These are phyloP conservation scores for Ogataea kodamae DNA, from an alignment of 805 yeast species.

Conservation along the genomic window DNA sequence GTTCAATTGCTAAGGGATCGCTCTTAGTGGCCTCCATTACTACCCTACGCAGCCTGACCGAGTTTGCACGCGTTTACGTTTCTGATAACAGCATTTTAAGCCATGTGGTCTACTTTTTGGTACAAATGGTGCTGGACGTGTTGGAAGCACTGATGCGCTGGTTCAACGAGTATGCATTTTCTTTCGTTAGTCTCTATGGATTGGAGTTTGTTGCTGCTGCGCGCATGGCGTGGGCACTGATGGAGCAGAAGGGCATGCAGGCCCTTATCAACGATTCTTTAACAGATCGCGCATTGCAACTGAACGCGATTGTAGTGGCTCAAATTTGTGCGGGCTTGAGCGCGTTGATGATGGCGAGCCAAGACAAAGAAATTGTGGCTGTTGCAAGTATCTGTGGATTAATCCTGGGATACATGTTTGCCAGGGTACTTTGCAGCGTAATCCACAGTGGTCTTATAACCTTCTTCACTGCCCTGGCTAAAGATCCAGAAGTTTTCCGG, in stretches of 20 bases:
- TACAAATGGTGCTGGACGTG: conserved; percentile 9
- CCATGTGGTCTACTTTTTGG: conserved; percentile 6
- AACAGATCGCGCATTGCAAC: conserved; percentile 67
- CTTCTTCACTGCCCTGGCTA: conserved; percentile 78
- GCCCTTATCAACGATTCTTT: conserved; percentile 82
- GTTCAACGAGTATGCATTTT: conserved; percentile 86
- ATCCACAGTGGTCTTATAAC: conserved; percentile 79
- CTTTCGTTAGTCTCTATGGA: conserved; percentile 87
- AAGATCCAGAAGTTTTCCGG: conserved; percentile 80
- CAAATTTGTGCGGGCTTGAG: conserved; percentile 20
- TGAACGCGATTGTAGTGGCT: conserved; percentile 69
- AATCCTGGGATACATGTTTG: conserved; percentile 66
- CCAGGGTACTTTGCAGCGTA: conserved; percentile 66
- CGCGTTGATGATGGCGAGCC: background rate
- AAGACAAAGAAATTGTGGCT: conserved; percentile 25
- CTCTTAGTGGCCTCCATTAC: conserved; percentile 73
- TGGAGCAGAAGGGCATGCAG: conserved; percentile 75
- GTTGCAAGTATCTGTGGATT: conserved; percentile 67
- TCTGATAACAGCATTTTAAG: conserved; percentile 12
- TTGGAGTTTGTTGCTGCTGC: conserved; percentile 69
- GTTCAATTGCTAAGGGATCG: conserved; percentile 81
- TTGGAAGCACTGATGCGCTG: conserved; percentile 46
- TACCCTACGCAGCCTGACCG: conserved; percentile 9
- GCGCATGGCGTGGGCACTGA: conserved; percentile 69
- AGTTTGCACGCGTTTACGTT: conserved; percentile 11